phyloP scores from a whole-genome alignment of 768 basidiomycete genomes.

The Boletus speciosus region DNA sequence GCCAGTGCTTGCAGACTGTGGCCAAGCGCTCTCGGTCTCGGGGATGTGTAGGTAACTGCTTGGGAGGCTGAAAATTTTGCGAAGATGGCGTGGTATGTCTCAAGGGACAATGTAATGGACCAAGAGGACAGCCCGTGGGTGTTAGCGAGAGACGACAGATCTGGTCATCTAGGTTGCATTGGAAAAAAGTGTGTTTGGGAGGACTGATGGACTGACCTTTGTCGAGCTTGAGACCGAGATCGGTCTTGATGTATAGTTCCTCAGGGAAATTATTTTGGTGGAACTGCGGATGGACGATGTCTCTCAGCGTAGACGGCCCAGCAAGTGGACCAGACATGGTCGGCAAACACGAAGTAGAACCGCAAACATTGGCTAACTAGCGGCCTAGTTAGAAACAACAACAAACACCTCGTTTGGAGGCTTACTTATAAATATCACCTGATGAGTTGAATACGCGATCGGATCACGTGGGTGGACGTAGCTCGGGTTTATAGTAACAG shows the following conservation, averaged over 20 bases:
- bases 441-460: too few species aligned
- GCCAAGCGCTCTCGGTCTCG: constrained; percentile 78
- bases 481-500: too few species aligned
- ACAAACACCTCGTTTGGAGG: neutral
- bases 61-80: constrained; percentile 87
- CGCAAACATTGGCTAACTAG: neutral
- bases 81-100: constrained; percentile 87
- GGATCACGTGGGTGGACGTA: too few species aligned
- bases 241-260: constrained; percentile 76
- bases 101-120: constrained; percentile 86
- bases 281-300: constrained; percentile 84
- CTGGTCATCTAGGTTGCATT: constrained; percentile 68
- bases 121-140: constrained; percentile 83
- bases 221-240: constrained; percentile 84
- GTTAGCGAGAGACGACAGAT: constrained; percentile 86
- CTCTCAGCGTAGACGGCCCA: constrained; percentile 56
- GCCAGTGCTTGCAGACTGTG: constrained; percentile 99
- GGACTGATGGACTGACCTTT: constrained; percentile 53
- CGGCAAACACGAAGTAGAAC: neutral
- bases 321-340: constrained; percentile 46
- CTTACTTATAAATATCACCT: neutral
- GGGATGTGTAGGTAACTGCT: constrained; percentile 77
- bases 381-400: neutral
- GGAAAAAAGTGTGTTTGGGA: neutral
- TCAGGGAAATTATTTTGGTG: constrained; percentile 89